These are phyloP conservation scores for Gentiana straminea DNA, from an alignment of 257 asterid genomes.

Conservation along the genomic window DNA sequence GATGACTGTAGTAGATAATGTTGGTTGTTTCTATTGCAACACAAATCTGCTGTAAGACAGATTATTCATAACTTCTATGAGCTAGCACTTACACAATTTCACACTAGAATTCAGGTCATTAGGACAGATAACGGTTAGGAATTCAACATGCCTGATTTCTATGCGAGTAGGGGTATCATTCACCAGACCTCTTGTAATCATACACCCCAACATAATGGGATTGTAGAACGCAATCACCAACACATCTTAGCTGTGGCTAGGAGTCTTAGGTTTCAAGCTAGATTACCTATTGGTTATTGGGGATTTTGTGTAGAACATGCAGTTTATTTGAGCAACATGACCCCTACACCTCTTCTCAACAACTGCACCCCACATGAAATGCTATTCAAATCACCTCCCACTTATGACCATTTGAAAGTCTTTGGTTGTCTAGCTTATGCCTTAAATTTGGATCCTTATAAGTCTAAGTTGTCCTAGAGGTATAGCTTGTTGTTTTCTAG, in stretches of 20 bases:
- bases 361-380: background rate
- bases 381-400: background rate
- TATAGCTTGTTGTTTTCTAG: background rate
- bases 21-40: background rate
- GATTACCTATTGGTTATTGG: background rate
- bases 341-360: background rate
- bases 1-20: background rate
- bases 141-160: background rate
- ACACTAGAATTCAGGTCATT: background rate
- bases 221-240: background rate
- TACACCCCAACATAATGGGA: background rate
- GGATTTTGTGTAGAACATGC: background rate
- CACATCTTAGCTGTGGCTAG: too few species aligned
- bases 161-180: background rate
- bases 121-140: background rate
- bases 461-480: background rate
- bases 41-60: background rate
- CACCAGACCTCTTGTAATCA: background rate
- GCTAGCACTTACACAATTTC: background rate
- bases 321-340: background rate
- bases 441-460: too few species aligned
- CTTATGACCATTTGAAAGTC: too few species aligned
- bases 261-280: background rate
- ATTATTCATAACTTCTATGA: background rate
- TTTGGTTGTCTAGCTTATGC: too few species aligned